Conservation (phyloP, 2,329 filamentous ascomycete genomes). For the Coniochaeta prunicola region DNA sequence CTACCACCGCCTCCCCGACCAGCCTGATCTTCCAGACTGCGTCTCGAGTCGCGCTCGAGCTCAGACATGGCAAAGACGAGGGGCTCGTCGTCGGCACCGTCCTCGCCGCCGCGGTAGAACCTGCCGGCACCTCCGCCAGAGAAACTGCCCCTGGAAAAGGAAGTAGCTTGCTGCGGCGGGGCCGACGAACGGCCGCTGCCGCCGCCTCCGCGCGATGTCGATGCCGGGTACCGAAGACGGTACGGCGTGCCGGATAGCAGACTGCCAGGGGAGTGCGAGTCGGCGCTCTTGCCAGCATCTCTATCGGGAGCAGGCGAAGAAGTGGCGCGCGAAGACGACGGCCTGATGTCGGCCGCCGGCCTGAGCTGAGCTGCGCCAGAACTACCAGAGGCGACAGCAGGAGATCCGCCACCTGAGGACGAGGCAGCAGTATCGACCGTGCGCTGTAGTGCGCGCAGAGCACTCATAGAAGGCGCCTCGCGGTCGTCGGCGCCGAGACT, state of each 20-base stretch:
- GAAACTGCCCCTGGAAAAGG: constrained; percentile 35
- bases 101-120: constrained; percentile 35
- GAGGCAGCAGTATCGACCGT: constrained; percentile 23
- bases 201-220: constrained; percentile 20
- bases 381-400: constrained; percentile 4
- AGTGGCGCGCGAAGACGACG: constrained; percentile 18
- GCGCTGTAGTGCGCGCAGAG: constrained; percentile 43
- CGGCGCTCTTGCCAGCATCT: background rate
- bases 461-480: constrained; percentile 58
- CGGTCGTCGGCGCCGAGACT: constrained; percentile 61
- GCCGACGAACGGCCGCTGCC: constrained; percentile 20
- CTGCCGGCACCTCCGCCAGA: constrained; percentile 28
- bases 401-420: constrained; percentile 15
- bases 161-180: constrained; percentile 26
- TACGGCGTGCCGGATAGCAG: constrained; percentile 25
- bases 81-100: constrained; percentile 58
- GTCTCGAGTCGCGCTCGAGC: constrained; percentile 51
- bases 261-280: constrained; percentile 5
- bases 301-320: constrained; percentile 19
- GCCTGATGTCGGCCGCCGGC: constrained; percentile 33
- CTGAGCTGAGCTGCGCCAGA: constrained; percentile 20
- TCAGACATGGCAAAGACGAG: constrained; percentile 69
- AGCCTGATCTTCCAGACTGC: constrained; percentile 47
- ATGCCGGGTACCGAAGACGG: constrained; percentile 33
- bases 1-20: constrained; percentile 22